Percentiles rank a stretch among this genome's conserved stretches.
phyloP scores from a whole-genome alignment of 768 basidiomycete genomes.

The Lentinula lateritia region DNA sequence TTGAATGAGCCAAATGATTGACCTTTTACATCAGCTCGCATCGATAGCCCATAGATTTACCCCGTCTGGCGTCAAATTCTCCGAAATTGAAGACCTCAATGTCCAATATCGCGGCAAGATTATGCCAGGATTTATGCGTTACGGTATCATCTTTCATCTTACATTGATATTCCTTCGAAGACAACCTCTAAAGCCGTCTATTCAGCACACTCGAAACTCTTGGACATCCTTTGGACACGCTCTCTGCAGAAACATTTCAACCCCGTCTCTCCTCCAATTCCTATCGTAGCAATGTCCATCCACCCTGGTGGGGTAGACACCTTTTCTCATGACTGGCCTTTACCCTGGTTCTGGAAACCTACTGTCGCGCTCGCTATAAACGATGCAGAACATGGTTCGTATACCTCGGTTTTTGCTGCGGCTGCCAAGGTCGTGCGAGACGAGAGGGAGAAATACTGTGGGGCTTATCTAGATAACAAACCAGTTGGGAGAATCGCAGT shows the following conservation, averaged over 20 bases:
- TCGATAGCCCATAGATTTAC: slow-evolving; percentile 10
- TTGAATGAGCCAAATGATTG: neutral
- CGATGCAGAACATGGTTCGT: slow-evolving; percentile 18
- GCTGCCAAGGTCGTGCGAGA: slow-evolving; percentile 19
- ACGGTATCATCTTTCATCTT: slow-evolving; percentile 8
- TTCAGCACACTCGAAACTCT: slow-evolving; percentile 14
- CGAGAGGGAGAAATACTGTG: slow-evolving; percentile 22
- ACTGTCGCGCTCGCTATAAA: neutral
- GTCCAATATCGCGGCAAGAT: slow-evolving; percentile 6
- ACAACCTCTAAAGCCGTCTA: neutral
- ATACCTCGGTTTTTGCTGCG: slow-evolving; percentile 24
- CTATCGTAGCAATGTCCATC: slow-evolving; percentile 19
- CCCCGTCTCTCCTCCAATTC: neutral
- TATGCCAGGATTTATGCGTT: slow-evolving; percentile 2
- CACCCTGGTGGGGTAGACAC: slow-evolving; percentile 27
- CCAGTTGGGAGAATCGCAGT: slow-evolving; percentile 20
- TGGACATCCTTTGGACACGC: slow-evolving; percentile 8
- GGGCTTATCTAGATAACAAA: slow-evolving; percentile 18
- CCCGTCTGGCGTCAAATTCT: slow-evolving; percentile 8
- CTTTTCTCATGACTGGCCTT: slow-evolving; percentile 18
- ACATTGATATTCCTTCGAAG: no score
- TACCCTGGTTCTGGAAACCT: slow-evolving; percentile 6
- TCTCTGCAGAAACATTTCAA: slow-evolving; percentile 8
- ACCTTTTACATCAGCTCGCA: slow-evolving; percentile 7
- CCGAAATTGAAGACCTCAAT: slow-evolving; percentile 12